phyloP scores from a whole-genome alignment of 345 rosid species.

The Camelina hispida region DNA sequence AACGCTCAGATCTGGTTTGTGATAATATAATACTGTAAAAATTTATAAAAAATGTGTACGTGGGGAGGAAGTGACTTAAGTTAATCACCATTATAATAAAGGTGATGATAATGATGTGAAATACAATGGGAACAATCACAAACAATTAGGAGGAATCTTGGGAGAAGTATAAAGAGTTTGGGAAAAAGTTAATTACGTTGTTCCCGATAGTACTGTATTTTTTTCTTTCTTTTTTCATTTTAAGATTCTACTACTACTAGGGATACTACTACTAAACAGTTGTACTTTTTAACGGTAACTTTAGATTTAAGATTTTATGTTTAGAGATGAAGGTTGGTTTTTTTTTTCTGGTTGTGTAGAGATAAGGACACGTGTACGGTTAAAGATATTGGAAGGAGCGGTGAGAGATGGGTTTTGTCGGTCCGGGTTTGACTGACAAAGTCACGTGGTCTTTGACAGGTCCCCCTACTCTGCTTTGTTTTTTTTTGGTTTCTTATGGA shows the following conservation, averaged over 20 bases:
- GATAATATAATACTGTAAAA: slow-evolving; percentile 6
- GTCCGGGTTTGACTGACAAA: slow-evolving; percentile 44
- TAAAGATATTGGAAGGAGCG: slow-evolving; percentile 32
- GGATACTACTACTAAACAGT: background rate
- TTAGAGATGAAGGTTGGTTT: slow-evolving; percentile 7
- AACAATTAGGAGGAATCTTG: slow-evolving; percentile 47
- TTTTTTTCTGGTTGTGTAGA: background rate
- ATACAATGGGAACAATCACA: slow-evolving; percentile 44
- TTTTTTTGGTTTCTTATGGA: slow-evolving; percentile 42
- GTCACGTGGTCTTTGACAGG: slow-evolving; percentile 48
- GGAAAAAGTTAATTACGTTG: slow-evolving; percentile 30
- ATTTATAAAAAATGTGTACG: slow-evolving; percentile 3
- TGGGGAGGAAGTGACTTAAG: slow-evolving; percentile 39
- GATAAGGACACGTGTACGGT: slow-evolving; percentile 35
- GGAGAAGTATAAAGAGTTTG: slow-evolving; percentile 34
- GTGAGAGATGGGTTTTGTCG: slow-evolving; percentile 45
- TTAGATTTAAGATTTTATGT: background rate
- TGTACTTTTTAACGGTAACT: slow-evolving; percentile 44
- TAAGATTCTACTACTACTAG: slow-evolving; percentile 35
- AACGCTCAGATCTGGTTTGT: slow-evolving; percentile 33
- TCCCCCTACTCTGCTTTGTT: slow-evolving; percentile 24
- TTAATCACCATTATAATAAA: slow-evolving; percentile 18
- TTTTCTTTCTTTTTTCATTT: background rate
- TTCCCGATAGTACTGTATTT: slow-evolving; percentile 33
- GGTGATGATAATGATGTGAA: slow-evolving; percentile 3